Conservation (phyloP, 2,329 filamentous ascomycete species). For the Epichloe elymi region DNA sequence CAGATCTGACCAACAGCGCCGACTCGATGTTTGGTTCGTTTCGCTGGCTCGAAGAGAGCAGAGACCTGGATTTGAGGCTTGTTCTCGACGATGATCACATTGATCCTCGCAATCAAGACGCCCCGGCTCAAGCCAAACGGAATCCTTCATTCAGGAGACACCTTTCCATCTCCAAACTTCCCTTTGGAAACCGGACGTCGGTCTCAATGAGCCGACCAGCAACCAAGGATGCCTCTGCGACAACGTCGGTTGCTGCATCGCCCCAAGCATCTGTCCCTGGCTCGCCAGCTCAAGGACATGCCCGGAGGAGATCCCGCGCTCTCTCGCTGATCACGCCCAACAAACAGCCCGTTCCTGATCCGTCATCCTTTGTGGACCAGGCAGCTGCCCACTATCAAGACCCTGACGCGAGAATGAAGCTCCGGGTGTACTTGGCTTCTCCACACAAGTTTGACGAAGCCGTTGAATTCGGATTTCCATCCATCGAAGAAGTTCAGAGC, state of each 20-base stretch:
- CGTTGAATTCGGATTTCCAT: constrained; percentile 84
- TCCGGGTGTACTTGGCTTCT: constrained; percentile 80
- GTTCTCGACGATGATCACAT: constrained; percentile 58
- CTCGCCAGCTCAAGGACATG: constrained; percentile 21
- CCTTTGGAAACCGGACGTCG: constrained; percentile 41
- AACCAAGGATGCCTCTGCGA: constrained; percentile 26
- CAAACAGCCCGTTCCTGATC: constrained; percentile 19
- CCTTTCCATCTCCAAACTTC: constrained; percentile 55
- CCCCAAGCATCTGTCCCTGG: constrained; percentile 11
- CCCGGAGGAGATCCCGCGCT: constrained; percentile 38
- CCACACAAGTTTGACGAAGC: constrained; percentile 94
- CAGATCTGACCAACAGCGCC: constrained; percentile 15
- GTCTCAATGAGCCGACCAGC: constrained; percentile 34
- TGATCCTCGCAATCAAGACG: constrained; percentile 38
- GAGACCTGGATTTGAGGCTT: constrained; percentile 54
- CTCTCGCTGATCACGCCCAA: constrained; percentile 40
- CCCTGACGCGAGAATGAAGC: constrained; percentile 72
- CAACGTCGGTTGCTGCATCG: constrained; percentile 14
- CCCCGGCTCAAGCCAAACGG: constrained; percentile 30
- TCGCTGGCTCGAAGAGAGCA: constrained; percentile 61
- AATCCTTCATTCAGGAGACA: constrained; percentile 56
- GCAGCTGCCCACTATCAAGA: constrained; percentile 78
- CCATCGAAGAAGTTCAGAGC: constrained; percentile 32
- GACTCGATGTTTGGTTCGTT: constrained; percentile 54
- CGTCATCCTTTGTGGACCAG: constrained; percentile 41